A percentile compares a stretch with the other conserved stretches of the same genome.
These are phyloP conservation scores for Psidium guajava DNA, from an alignment of 345 rosid genomes.

Conservation along the genomic window DNA sequence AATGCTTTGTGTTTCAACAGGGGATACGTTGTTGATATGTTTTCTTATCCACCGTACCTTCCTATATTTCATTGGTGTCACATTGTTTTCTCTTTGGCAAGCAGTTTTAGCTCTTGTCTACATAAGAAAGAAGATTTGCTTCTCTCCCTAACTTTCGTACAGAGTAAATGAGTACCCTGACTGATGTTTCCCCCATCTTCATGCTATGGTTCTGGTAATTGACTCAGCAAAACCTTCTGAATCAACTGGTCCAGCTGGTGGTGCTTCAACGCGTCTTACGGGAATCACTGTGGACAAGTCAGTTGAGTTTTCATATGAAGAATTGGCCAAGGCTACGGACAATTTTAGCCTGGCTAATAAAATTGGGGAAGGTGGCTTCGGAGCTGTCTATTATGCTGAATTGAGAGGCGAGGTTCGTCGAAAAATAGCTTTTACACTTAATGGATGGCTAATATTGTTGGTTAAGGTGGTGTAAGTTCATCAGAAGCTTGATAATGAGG, in stretches of 20 bases:
- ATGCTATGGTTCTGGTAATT: slow-evolving; percentile 15
- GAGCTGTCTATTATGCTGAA: slow-evolving; percentile 82
- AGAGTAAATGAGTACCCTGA: background rate
- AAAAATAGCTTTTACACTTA: background rate
- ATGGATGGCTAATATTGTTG: background rate
- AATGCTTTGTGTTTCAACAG: background rate
- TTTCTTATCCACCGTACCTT: background rate
- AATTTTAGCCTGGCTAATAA: slow-evolving; percentile 75
- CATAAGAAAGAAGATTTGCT: background rate
- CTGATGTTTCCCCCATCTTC: slow-evolving; percentile 3
- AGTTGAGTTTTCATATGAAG: slow-evolving; percentile 81
- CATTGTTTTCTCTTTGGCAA: background rate
- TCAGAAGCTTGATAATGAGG: background rate
- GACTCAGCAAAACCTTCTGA: slow-evolving; percentile 18
- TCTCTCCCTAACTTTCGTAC: background rate
- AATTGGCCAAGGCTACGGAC: slow-evolving; percentile 81
- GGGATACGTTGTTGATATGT: background rate
- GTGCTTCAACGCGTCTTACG: slow-evolving; percentile 29
- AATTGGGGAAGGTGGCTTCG: slow-evolving; percentile 94
- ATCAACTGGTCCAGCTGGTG: slow-evolving; percentile 8
- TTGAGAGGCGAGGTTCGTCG: slow-evolving; percentile 84
- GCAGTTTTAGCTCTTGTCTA: background rate
- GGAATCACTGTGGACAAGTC: slow-evolving; percentile 81
- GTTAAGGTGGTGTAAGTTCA: background rate
- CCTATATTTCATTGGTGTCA: background rate